Evolutionary conservation across 192 early-diverging fungal genomes (phyloP).

Genomic region (Linnemannia schmuckeri): DNA sequence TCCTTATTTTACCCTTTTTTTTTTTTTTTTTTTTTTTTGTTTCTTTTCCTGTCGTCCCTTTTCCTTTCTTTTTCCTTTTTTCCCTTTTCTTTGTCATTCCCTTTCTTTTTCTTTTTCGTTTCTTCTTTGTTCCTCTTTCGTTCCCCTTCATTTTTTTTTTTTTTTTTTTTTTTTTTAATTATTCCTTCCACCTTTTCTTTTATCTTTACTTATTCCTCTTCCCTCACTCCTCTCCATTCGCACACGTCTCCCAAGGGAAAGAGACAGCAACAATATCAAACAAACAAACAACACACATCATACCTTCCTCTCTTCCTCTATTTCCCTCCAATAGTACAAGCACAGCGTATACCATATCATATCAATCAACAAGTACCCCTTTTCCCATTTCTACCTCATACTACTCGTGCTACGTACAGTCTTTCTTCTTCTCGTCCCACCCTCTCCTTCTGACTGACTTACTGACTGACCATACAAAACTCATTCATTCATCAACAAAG

Average conservation of each 20-base stretch:
- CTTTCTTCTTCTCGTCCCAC: neutral
- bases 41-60: neutral
- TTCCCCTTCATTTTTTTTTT: neutral
- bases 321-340: neutral
- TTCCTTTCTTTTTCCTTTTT: neutral
- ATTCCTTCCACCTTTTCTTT: neutral
- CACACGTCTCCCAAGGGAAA: neutral
- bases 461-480: neutral
- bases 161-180: neutral
- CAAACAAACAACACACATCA: neutral
- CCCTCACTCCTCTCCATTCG: neutral
- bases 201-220: neutral
- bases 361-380: too few relatives aligned
- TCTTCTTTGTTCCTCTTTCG: neutral
- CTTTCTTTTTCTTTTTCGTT: neutral
- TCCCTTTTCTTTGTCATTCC: neutral
- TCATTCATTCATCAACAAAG: neutral
- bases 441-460: neutral
- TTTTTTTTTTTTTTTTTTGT: neutral
- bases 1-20: neutral
- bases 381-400: too few relatives aligned
- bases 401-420: neutral
- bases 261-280: neutral
- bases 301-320: neutral
- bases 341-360: too few relatives aligned